phyloP scores from a whole-genome alignment of 352 stramenopile genomes.

The Vaucheria bursata region DNA sequence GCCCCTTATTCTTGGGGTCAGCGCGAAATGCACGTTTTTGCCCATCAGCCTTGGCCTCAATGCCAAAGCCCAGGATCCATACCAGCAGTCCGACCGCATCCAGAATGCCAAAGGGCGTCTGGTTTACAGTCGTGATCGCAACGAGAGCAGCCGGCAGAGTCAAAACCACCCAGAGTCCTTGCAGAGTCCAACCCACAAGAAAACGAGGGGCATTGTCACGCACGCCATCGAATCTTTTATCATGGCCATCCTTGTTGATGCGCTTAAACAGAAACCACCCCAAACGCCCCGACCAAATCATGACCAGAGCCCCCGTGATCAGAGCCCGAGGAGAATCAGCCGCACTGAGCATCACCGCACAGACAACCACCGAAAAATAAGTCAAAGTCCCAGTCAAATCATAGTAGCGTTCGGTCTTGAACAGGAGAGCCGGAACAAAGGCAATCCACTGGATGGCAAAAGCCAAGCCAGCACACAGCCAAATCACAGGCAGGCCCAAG shows the following conservation, averaged over 20 bases:
- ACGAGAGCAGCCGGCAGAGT: neutral
- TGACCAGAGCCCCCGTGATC: neutral
- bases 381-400: neutral
- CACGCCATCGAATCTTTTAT: conserved; percentile 26
- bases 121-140: neutral
- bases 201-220: conserved; percentile 14
- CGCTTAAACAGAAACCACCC: conserved; percentile 17
- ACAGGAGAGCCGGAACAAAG: neutral
- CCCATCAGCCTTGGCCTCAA: conserved; percentile 24
- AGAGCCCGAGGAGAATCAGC: neutral
- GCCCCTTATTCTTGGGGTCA: conserved; percentile 14
- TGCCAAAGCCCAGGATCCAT: neutral
- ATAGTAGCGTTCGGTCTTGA: neutral
- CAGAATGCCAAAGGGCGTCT: neutral
- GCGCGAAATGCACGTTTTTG: conserved; percentile 24
- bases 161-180: neutral
- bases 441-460: neutral
- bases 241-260: conserved; percentile 8
- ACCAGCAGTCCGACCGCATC: neutral
- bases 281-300: conserved; percentile 4
- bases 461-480: neutral
- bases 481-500: too few relatives aligned
- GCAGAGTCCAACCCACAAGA: conserved; percentile 19
- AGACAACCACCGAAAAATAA: neutral
- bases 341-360: neutral